Base-by-base conservation (phyloP, 75 land plant species). In the Azolla pinnata region DNA sequence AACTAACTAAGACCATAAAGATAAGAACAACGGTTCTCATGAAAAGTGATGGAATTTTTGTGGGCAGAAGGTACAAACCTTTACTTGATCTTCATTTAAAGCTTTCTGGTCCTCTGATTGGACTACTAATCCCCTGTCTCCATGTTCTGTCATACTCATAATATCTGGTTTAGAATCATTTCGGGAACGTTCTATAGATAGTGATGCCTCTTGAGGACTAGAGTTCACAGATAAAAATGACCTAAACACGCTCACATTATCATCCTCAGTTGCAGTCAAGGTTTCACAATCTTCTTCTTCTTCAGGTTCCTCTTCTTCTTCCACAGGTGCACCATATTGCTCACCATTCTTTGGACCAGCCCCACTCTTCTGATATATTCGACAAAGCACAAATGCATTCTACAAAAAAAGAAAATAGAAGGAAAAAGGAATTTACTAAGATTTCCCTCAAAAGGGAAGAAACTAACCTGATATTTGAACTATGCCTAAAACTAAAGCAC, bases 331-430 rank as follows among this genome's bases (percentile, higher is more conserved):
- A 20, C 85, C 81, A 66, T 84, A 80, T 26, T 75, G 81, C 27
- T 80, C 80, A 18, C 79, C 81, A 62, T 75, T 80, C 56, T 79
- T 78, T 0, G 83, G 87, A 0, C 81, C 83, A 18, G 77, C 64
- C 0, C 77, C 80, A 57, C 76, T 77, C 71, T 84, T 83, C 62
- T 73, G 53, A 51, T 72, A 75, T n/a, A 83, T 61, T 29, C 79
- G 72, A 25, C 80, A 77, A 24, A 77, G 47, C 45, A 84, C 87
- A 54, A 45, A 75, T 0, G 62, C 56, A 61, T 75, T 81, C 83
- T 84, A 64, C 18, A 52, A 3, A 27, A 2, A 24, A 23, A 52
- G 4, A 52, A 52, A 19, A 23, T 19, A 25, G 17, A 4, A 17
- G 4, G 2, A 4, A 46, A 4, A 4, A 46, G n/a, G n/a, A n/a